These are phyloP conservation scores for Naganishia vaughanmartiniae DNA, from an alignment of 768 basidiomycete genomes.

Conservation along the genomic window DNA sequence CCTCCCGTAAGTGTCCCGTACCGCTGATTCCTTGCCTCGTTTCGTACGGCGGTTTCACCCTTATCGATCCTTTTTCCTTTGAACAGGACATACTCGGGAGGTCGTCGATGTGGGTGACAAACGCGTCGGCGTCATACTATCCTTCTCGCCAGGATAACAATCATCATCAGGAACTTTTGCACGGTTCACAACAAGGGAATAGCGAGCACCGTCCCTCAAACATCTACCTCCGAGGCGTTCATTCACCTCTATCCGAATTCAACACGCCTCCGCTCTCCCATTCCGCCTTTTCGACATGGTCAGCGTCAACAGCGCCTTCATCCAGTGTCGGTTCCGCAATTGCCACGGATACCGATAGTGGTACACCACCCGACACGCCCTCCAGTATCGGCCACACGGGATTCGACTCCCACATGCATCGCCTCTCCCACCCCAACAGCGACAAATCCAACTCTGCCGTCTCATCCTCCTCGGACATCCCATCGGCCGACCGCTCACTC, in stretches of 20 bases:
- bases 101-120: conserved; percentile 51
- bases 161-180: background rate
- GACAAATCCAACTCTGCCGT: conserved; percentile 8
- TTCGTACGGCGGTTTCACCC: background rate
- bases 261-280: conserved; percentile 26
- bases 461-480: conserved; percentile 8
- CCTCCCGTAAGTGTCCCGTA: conserved; percentile 40
- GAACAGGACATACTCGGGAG: conserved; percentile 43
- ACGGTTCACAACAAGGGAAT: background rate
- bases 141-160: conserved; percentile 16
- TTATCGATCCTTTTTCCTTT: background rate
- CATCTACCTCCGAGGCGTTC: conserved; percentile 17
- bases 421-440: conserved; percentile 1
- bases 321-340: conserved; percentile 2
- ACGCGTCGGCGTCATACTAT: conserved; percentile 41
- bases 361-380: background rate
- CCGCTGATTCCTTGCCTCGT: background rate
- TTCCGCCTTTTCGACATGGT: conserved; percentile 26
- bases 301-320: conserved; percentile 16
- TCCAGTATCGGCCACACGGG: conserved; percentile 1
- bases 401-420: conserved; percentile 16
- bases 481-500: background rate
- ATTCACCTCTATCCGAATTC: conserved; percentile 20
- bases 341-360: background rate
- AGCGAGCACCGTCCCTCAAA: background rate